A percentile compares a stretch with the other conserved stretches of the same genome.
Conservation (phyloP, 1,284 basidiomycete genomes). For the Microbotryum silenes-acaulis region DNA sequence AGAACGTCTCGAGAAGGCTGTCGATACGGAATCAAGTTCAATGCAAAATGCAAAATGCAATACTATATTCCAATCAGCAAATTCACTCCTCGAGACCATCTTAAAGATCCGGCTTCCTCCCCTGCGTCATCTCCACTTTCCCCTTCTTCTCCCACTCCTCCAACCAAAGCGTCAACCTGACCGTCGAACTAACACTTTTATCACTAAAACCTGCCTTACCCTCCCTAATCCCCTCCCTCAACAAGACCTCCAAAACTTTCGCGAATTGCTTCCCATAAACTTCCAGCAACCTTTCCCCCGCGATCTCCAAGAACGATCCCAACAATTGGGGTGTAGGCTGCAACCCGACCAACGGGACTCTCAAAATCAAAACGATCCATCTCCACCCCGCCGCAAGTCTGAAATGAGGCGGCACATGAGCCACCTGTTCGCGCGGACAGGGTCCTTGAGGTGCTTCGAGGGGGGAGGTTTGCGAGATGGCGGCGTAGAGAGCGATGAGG, state of each 20-base stretch:
- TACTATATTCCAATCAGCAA: too few species aligned
- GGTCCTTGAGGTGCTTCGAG: constrained; percentile 38
- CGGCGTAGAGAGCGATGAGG: constrained; percentile 80
- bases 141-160: constrained; percentile 39
- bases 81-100: too few species aligned
- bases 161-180: constrained; percentile 38
- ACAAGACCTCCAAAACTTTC: constrained; percentile 48
- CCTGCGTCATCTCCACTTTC: constrained; percentile 6
- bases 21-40: too few species aligned
- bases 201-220: constrained; percentile 24
- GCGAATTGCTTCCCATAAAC: constrained; percentile 70
- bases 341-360: constrained; percentile 36
- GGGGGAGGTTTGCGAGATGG: constrained; percentile 53
- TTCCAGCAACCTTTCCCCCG: constrained; percentile 53
- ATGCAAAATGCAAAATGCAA: too few species aligned
- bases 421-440: constrained; percentile 36
- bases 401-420: constrained; percentile 52
- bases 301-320: constrained; percentile 62
- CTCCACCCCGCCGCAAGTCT: constrained; percentile 56
- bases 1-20: too few species aligned
- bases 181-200: constrained; percentile 24
- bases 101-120: constrained; percentile 25
- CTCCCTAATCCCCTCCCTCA: constrained; percentile 24
- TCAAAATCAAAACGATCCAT: constrained; percentile 50
- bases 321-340: constrained; percentile 38